Conservation (phyloP, 1,284 basidiomycete genomes). For the Cerioporus squamosus region DNA sequence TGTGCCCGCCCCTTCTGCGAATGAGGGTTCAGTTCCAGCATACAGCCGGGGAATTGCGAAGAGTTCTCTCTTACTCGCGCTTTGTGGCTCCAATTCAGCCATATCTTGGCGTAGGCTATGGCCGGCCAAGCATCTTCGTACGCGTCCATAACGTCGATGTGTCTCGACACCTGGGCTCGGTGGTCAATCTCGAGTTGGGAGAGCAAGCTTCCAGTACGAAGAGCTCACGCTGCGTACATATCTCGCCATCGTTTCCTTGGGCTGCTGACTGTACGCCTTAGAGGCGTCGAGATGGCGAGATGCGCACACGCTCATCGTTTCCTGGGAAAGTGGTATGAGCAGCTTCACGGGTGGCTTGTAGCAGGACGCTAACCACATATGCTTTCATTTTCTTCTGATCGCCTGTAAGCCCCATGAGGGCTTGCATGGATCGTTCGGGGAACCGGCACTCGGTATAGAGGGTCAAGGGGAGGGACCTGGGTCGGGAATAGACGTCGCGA, state of each 20-base stretch:
- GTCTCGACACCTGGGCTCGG: background rate
- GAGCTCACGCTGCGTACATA: background rate
- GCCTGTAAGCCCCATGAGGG: background rate
- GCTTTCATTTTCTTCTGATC: background rate
- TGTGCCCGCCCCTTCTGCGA: no score
- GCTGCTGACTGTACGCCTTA: background rate
- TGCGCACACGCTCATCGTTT: background rate
- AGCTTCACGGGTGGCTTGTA: no score
- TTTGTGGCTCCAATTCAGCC: background rate
- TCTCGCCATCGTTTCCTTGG: background rate
- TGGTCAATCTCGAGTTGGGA: background rate
- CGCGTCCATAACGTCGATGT: background rate
- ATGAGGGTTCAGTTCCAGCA: no score
- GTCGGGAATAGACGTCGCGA: background rate
- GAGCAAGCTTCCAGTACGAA: background rate
- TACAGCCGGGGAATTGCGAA: no score
- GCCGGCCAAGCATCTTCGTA: slow-evolving; percentile 6
- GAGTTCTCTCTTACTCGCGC: no score
- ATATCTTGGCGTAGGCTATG: background rate
- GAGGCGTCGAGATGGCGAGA: background rate
- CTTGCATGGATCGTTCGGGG: background rate
- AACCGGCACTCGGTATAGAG: background rate
- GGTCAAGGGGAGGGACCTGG: background rate
- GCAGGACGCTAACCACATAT: background rate
- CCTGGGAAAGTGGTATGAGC: background rate